A percentile compares a stretch with the other conserved stretches of the same genome.
These are phyloP conservation scores for Helianthus tuberosus DNA, from an alignment of 129 eudicot species.

Conservation along the genomic window DNA sequence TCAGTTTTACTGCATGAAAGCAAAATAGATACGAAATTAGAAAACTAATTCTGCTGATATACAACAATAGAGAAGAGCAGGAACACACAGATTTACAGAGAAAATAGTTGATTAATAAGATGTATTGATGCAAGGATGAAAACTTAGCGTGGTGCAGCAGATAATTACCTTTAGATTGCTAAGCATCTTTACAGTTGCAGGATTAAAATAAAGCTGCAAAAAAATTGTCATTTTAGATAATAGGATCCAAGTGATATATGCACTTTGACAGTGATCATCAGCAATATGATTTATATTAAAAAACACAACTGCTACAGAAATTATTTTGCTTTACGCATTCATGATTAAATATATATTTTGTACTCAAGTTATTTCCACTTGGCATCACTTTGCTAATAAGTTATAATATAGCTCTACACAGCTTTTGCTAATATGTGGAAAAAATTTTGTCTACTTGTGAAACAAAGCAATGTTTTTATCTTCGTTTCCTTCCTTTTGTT, in stretches of 20 bases:
- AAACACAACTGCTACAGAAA: slow-evolving; percentile 3
- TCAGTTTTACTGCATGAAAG: slow-evolving; percentile 11
- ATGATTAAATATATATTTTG: background rate
- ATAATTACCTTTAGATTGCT: slow-evolving; percentile 89
- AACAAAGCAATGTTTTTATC: background rate
- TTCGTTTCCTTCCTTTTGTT: background rate
- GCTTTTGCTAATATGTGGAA: background rate
- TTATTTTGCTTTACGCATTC: background rate
- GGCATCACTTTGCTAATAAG: background rate
- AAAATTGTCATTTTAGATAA: slow-evolving; percentile 4
- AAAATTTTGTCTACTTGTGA: background rate
- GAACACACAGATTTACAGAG: background rate
- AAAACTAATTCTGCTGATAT: background rate
- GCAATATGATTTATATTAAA: background rate
- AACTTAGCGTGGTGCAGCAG: slow-evolving; percentile 15
- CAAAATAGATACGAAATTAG: background rate
- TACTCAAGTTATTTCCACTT: background rate
- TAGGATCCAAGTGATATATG: background rate
- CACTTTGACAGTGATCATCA: slow-evolving; percentile 8
- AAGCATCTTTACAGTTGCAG: slow-evolving; percentile 99
- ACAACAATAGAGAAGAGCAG: background rate
- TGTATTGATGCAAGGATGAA: slow-evolving; percentile 1
- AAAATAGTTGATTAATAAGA: background rate
- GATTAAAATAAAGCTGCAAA: slow-evolving; percentile 92
- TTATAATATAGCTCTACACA: background rate